These are phyloP conservation scores for Amaranthus palmeri DNA, from an alignment of 148 eudicot genomes.

Conservation along the genomic window DNA sequence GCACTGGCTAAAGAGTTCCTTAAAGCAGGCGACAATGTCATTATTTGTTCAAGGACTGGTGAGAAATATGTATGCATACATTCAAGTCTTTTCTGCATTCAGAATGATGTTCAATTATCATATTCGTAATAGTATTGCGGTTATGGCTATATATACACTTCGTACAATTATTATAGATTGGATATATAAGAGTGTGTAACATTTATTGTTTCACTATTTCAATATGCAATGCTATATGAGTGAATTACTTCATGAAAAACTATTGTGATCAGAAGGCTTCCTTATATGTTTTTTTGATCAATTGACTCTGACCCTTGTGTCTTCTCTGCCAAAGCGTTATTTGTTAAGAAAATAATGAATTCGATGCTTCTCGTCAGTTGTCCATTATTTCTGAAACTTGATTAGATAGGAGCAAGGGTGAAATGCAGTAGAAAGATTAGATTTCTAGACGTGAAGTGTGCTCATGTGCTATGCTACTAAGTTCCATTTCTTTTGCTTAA, in stretches of 20 bases:
- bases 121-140: not conserved
- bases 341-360: no score
- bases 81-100: not conserved
- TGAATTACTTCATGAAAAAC: not conserved
- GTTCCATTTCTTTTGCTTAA: no score
- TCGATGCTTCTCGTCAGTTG: no score
- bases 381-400: no score
- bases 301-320: no score
- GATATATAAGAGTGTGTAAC: not conserved
- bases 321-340: no score
- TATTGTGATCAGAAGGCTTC: no score
- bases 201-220: not conserved
- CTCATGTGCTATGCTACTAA: no score
- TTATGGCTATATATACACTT: not conserved
- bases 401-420: no score
- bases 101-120: not conserved
- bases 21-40: constrained; percentile 78
- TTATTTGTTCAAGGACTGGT: constrained; percentile 92
- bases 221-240: not conserved
- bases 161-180: not conserved
- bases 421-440: no score
- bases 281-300: no score
- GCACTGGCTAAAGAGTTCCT: constrained; percentile 89
- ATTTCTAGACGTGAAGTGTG: no score
- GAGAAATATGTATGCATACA: constrained; percentile 10